Conservation (phyloP, 371 early-diverging fungal species). For the Actinomortierella wolfii region DNA sequence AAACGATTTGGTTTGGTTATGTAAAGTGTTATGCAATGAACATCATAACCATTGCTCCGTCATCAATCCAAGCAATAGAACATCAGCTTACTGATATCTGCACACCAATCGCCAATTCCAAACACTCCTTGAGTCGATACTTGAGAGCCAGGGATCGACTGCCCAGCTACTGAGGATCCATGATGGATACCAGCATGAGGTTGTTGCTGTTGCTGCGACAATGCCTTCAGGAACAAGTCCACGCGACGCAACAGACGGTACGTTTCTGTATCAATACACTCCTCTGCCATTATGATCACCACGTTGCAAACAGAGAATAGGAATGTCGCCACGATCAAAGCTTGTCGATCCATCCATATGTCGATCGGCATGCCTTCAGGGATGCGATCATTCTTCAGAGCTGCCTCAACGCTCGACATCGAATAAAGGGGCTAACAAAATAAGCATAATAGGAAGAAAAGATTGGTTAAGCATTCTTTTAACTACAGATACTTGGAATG, state of each 20-base stretch:
- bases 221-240: constrained; percentile 34
- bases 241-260: constrained; percentile 27
- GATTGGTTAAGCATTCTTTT: no score
- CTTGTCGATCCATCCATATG: constrained; percentile 62
- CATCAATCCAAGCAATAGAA: background rate
- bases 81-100: constrained; percentile 29
- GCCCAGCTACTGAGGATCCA: no score
- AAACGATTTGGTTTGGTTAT: no score
- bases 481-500: no score
- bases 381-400: constrained; percentile 49
- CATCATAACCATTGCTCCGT: background rate
- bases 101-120: constrained; percentile 42
- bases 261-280: constrained; percentile 2
- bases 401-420: constrained; percentile 59
- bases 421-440: constrained; percentile 54
- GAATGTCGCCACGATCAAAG: constrained; percentile 49
- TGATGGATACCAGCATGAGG: no score
- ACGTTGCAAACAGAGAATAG: constrained; percentile 73
- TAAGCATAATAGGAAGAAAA: no score
- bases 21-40: no score
- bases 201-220: constrained; percentile 8
- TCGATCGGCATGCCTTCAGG: constrained; percentile 56
- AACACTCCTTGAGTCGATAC: background rate
- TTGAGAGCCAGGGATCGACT: no score
- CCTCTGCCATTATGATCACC: constrained; percentile 63